A percentile compares a stretch with the other conserved stretches of the same genome.
These are phyloP conservation scores for Candida tammaniensis DNA, from an alignment of 805 yeast genomes.

Conservation along the genomic window DNA sequence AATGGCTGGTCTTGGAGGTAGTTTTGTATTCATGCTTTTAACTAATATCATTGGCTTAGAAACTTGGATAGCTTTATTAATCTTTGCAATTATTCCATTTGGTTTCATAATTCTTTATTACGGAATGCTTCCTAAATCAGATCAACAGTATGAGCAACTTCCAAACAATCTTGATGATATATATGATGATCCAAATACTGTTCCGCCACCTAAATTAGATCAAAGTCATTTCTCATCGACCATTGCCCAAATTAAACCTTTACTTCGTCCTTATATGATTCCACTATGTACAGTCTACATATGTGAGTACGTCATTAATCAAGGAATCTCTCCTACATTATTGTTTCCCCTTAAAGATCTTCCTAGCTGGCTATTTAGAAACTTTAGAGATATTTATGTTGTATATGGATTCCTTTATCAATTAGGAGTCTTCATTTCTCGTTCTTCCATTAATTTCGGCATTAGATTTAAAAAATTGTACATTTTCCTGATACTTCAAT, in stretches of 20 bases:
- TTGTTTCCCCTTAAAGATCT: constrained; percentile 68
- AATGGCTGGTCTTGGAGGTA: constrained; percentile 88
- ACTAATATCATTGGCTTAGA: constrained; percentile 66
- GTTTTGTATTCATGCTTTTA: constrained; percentile 64
- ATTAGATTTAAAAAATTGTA: constrained; percentile 59
- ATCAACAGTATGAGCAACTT: constrained; percentile 6
- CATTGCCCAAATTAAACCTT: constrained; percentile 32
- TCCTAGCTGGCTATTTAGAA: constrained; percentile 55
- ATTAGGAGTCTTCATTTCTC: constrained; percentile 85
- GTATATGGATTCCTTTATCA: constrained; percentile 89
- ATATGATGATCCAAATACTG: no score
- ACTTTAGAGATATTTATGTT: constrained; percentile 84
- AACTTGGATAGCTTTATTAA: constrained; percentile 51
- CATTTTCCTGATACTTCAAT: constrained; percentile 64
- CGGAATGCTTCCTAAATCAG: constrained; percentile 21
- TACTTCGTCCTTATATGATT: constrained; percentile 68
- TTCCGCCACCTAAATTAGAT: no score
- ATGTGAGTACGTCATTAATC: constrained; percentile 86
- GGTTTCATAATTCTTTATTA: constrained; percentile 42
- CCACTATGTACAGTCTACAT: constrained; percentile 83
- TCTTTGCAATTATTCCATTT: constrained; percentile 55
- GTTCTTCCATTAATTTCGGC: constrained; percentile 72
- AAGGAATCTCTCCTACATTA: constrained; percentile 86
- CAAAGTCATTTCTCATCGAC: constrained; percentile 20
- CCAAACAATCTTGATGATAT: constrained; percentile 1